phyloP scores from a whole-genome alignment of 2,329 filamentous ascomycete species.

The Fusarium sp. region DNA sequence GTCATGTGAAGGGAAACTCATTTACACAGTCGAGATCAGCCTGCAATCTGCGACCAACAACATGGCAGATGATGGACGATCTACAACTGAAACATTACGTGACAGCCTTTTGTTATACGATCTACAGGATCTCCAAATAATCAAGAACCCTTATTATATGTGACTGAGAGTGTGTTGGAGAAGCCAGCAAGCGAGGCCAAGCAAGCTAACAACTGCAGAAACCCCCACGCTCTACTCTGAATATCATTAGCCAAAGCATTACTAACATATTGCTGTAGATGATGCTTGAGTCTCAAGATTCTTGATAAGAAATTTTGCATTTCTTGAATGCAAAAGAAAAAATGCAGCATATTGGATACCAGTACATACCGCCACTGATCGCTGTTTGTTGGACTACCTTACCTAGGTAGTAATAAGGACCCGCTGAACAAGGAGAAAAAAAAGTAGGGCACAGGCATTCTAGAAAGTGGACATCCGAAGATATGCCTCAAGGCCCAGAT shows the following conservation, averaged over 20 bases:
- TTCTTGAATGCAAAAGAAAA: neutral
- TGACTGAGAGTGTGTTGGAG: constrained; percentile 1
- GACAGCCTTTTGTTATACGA: neutral
- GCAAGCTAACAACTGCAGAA: neutral
- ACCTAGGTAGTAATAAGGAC: neutral
- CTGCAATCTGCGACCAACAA: neutral
- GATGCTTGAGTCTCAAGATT: neutral
- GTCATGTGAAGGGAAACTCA: neutral
- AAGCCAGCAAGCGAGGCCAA: neutral
- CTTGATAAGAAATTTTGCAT: neutral
- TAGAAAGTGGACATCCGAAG: neutral
- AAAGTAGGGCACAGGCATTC: constrained; percentile 8
- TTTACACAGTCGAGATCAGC: neutral
- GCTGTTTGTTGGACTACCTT: too few species aligned
- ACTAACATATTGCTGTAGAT: neutral
- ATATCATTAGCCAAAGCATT: constrained; percentile 16
- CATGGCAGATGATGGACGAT: constrained; percentile 5
- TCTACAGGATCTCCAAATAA: constrained; percentile 18
- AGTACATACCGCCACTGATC: neutral
- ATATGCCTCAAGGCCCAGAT: constrained; percentile 12
- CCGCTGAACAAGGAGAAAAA: constrained; percentile 6
- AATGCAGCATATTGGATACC: neutral
- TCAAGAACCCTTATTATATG: neutral
- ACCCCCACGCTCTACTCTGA: constrained; percentile 4
- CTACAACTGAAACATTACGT: constrained; percentile 1